Base-by-base conservation (phyloP, 352 stramenopile species). In the Phytophthora pistaciae region DNA sequence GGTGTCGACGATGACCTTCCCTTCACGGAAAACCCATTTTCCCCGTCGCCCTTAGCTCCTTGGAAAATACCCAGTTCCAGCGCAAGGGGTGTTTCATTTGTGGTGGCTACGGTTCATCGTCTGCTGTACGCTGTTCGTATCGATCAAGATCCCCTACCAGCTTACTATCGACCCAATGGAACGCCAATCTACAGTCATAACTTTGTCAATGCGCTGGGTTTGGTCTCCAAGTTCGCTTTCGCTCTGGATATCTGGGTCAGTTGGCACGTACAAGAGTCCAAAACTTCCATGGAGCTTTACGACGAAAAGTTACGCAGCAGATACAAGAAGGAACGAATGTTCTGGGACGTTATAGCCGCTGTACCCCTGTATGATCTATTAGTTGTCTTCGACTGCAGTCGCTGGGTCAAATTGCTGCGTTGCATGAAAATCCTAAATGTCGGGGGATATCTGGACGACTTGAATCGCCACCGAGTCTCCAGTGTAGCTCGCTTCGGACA, bases 401-500 rank as follows among this genome's bases (percentile, higher is more conserved):
- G 64, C n/a, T 89, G 74, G 75, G 31, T 89, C 3, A 64, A 70
- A 6, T 54, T 90, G 25, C 50, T 82, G 25, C 80, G 68, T 1
- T 90, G 82, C 33, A 54, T 77, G 46, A n/a, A n/a, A n/a, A n/a
- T n/a, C n/a, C n/a, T n/a, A n/a, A 90, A 91, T 57, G 57, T 91
- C 5, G 66, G 75, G 2, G 69, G 54, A 23, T 90, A 91, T 55
- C 68, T 91, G 61, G 68, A 81, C 27, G 84, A 91, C 60, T 66
- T 88, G 16, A 86, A 91, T 53, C 80, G 86, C 2, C 77, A 78
- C 6, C 90, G 76, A 21, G 70, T 91, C 14, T 70, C 68, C 14
- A 82, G 80, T 56, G 80, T 91, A 62, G 52, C 85, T 27, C 76
- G 82, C 29, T 83, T 91, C 55, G 77, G 72, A 54, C 77, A 76